phyloP scores from a whole-genome alignment of 352 stramenopile genomes.

The Pythium aquatile region DNA sequence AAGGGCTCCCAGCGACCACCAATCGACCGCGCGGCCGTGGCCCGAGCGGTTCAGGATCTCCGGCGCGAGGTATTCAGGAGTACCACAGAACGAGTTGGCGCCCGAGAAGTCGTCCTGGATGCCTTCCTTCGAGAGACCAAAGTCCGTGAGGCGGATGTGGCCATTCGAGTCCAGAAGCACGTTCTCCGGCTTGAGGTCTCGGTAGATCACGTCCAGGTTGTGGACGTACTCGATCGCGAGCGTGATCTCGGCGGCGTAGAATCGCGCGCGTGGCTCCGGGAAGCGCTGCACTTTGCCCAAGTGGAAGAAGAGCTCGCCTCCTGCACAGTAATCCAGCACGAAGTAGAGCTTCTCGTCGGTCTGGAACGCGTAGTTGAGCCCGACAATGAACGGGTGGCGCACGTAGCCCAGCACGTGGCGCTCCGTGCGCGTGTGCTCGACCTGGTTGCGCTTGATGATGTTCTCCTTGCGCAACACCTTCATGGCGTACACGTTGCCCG shows the following conservation, averaged over 20 bases:
- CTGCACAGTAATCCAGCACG: conserved; percentile 97
- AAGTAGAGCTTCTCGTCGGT: conserved; percentile 97
- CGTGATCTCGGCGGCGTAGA: conserved; percentile 97
- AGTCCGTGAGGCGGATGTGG: conserved; percentile 98
- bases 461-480: conserved; percentile 99
- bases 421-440: conserved; percentile 99
- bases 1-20: conserved; percentile 94
- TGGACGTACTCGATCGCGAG: conserved; percentile 95
- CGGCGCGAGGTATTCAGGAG: conserved; percentile 98
- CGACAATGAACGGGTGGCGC: conserved; percentile 97
- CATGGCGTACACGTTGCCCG: conserved; percentile 95
- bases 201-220: conserved; percentile 95
- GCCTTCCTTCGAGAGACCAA: conserved; percentile 92
- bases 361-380: conserved; percentile 96
- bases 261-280: conserved; percentile 89
- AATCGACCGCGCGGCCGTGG: conserved; percentile 97
- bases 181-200: conserved; percentile 98
- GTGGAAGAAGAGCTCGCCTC: conserved; percentile 95
- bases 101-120: conserved; percentile 92
- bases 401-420: conserved; percentile 96
- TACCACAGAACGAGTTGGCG: conserved; percentile 97
- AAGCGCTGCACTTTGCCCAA: conserved; percentile 93
- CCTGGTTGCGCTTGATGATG: conserved; percentile 98
- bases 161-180: conserved; percentile 95
- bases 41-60: conserved; percentile 97